A percentile compares a stretch with the other conserved stretches of the same genome.
Evolutionary conservation across 208 protist genomes (phyloP).

Genomic region (Eutreptiella sp.): DNA sequence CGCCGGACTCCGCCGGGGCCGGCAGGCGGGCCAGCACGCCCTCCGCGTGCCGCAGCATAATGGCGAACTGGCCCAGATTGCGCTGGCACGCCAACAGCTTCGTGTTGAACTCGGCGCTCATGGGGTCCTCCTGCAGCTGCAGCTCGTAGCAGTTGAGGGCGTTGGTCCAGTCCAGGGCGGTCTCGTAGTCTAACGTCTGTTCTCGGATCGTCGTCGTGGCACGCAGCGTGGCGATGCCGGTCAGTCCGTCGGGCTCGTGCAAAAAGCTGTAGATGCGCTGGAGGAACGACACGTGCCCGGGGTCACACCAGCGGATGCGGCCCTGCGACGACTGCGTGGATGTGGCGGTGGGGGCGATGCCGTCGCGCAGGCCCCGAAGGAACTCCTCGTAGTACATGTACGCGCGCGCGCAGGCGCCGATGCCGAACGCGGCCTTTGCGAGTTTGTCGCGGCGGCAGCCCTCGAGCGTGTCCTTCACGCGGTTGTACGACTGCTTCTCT

Average conservation of each 20-base stretch:
- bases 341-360: too few species aligned
- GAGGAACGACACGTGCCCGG: constrained; percentile 17
- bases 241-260: constrained; percentile 22
- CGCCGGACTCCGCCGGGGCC: not conserved
- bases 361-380: not conserved
- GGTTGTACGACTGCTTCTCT: too few species aligned
- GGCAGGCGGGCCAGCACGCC: constrained; percentile 11
- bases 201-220: constrained; percentile 28
- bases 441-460: too few species aligned
- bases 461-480: too few species aligned
- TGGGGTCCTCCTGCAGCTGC: constrained; percentile 26
- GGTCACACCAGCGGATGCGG: constrained; percentile 28
- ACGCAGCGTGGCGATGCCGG: constrained; percentile 18
- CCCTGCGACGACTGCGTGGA: too few species aligned
- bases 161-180: constrained; percentile 17
- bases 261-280: constrained; percentile 33
- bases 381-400: constrained; percentile 10
- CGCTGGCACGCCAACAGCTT: constrained; percentile 47
- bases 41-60: constrained; percentile 35
- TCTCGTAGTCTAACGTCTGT: constrained; percentile 32
- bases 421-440: not conserved
- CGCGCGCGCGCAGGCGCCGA: not conserved
- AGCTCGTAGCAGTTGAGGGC: constrained; percentile 37
- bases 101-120: constrained; percentile 15
- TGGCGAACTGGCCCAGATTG: constrained; percentile 54